phyloP scores from a whole-genome alignment of 768 basidiomycete species.

The Panaeolus cyanescens region DNA sequence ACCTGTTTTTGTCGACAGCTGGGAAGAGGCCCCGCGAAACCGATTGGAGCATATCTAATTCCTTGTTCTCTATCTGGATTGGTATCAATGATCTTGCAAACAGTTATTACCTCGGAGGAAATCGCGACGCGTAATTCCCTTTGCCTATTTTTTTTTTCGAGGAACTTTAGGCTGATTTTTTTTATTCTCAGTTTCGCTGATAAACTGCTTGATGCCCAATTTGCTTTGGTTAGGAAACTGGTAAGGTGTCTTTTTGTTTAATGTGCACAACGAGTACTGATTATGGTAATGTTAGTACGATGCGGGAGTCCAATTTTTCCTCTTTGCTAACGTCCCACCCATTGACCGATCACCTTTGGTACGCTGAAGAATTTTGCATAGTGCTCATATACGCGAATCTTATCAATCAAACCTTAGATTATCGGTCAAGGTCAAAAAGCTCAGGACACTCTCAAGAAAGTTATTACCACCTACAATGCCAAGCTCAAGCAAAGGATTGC shows the following conservation, averaged over 20 bases:
- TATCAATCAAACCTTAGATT: not conserved
- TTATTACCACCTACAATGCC: not conserved
- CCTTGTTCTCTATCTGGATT: constrained; percentile 68
- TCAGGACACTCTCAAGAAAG: not conserved
- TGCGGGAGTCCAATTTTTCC: constrained; percentile 57
- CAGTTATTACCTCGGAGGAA: constrained; percentile 47
- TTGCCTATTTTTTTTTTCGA: not conserved
- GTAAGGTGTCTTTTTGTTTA: constrained; percentile 28
- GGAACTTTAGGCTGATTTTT: too few species aligned
- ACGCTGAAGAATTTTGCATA: constrained; percentile 6
- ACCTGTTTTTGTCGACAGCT: constrained; percentile 49
- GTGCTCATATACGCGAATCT: not conserved
- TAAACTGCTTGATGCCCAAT: constrained; percentile 48
- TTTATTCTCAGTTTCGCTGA: constrained; percentile 43
- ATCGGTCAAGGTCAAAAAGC: not conserved
- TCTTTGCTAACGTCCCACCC: constrained; percentile 45
- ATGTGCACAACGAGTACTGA: too few species aligned
- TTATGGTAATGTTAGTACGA: constrained; percentile 28
- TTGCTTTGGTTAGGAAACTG: constrained; percentile 49
- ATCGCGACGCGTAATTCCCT: constrained; percentile 51
- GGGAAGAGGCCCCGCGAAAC: constrained; percentile 43
- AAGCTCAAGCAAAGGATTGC: not conserved
- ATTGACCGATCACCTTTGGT: constrained; percentile 45
- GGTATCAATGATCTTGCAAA: constrained; percentile 73
- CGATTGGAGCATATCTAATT: constrained; percentile 53